Evolutionary conservation across 78 protist species (phyloP), one percentile per base, ranked within the genome.

Genomic region (Speleostelium caveatum): DNA sequence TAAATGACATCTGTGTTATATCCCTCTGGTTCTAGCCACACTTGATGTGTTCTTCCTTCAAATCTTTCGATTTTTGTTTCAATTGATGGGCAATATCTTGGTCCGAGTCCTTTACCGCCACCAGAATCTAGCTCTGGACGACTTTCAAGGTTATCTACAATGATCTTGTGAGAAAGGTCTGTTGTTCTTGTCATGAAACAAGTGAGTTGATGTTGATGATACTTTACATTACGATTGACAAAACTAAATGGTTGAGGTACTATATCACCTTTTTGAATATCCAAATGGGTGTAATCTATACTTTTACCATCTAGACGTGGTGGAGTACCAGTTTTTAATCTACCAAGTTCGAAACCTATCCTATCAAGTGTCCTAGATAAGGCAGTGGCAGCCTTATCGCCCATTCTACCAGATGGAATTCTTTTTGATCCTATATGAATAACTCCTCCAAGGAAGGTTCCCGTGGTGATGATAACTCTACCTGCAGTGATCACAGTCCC

Each of bases 1-100:
- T 98, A 98, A 28, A 98, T 67, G 21, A 96, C 90, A 35, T 93
- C 86, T 10, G 97, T 77, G 45, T 83, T 30, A 42, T 86, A 75
- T 0, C 98, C 99, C 30, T 97, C 99, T 2, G 99, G 99, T 74
- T 97, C 99, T 6, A 97, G 87, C 97, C 97, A 97, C 6, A 97
- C 86, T 76, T 94, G 96, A 53, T 58, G 94, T 16, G 68, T 62
- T 3, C 90, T 87, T 30, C 88, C 83, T 55, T 86, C 71, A 66
- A 93, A 96, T 38, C 88, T 24, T n/a, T 68, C 74, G 14, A 86
- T 61, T 53, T 79, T 58, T 4, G 72, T 62, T 71, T 96, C 97
- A 61, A 98, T 87, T 4, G 97, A 95, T 12, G 99, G 99, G 61
- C 99, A 98, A 80, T 97, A 97, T 35, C 97, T 35, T 45, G 98